Conservation (phyloP, 2,329 filamentous ascomycete genomes). For the Berkeleyomyces basicola region DNA sequence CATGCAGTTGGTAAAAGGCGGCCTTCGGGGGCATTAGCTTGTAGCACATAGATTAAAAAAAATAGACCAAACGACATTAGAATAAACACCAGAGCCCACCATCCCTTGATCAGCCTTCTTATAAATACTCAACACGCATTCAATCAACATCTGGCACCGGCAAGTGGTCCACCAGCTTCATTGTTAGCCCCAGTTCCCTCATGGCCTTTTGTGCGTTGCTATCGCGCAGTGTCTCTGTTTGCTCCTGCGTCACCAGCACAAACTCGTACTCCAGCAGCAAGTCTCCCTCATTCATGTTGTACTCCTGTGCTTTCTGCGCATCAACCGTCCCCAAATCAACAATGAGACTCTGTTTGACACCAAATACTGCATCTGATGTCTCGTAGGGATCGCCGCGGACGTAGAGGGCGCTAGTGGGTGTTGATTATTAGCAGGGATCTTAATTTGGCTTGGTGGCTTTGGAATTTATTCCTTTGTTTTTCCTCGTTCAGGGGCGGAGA, state of each 20-base stretch:
- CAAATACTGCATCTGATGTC: conserved; percentile 71
- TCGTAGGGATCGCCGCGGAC: conserved; percentile 66
- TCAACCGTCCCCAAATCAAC: conserved; percentile 40
- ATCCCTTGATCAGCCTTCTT: no score
- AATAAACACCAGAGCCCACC: no score
- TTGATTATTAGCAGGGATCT: neutral
- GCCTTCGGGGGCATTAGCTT: conserved; percentile 24
- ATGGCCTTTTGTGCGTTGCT: conserved; percentile 48
- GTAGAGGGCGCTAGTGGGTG: conserved; percentile 48
- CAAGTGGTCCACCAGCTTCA: conserved; percentile 60
- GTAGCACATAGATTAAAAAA: neutral
- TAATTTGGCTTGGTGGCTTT: neutral
- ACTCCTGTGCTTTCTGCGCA: conserved; percentile 38
- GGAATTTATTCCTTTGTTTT: neutral
- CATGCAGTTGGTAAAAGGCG: conserved; percentile 39
- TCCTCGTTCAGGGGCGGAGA: neutral
- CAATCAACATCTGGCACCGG: conserved; percentile 51
- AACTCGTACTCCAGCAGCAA: conserved; percentile 58
- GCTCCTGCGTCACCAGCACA: conserved; percentile 54
- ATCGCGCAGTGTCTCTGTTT: conserved; percentile 50
- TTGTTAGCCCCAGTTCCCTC: conserved; percentile 45
- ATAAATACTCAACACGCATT: neutral
- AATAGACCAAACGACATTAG: neutral
- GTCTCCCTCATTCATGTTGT: conserved; percentile 45
- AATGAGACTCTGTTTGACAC: conserved; percentile 67